Base-by-base conservation (phyloP, 1,284 basidiomycete genomes). In the Polyporus tsugae region DNA sequence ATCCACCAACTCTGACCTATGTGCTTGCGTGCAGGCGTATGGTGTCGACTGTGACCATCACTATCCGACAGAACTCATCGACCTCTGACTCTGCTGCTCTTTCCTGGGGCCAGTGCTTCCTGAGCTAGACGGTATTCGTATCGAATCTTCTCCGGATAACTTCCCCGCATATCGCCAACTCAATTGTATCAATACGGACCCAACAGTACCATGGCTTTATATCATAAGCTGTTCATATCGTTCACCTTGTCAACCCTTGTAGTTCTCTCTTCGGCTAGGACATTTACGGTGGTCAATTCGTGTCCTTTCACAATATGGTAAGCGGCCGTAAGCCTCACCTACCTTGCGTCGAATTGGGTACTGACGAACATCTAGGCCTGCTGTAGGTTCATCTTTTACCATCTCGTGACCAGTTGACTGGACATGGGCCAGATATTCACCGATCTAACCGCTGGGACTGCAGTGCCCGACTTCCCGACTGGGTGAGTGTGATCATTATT, bases 271-370 rank as follows among this genome's bases (percentile, higher is more conserved):
- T 38, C 35, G 9, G 33, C 55, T 7, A 58, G 76, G 9, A 75
- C 74, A 5, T 80, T 81, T 68, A 81, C 79, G 0, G 77, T 81
- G 2, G 61, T 72, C 35, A 81, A 81, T 58, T 64, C 72, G 11
- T 81, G 80, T 65, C 71, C 79, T 0, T 81, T 79, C 65, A 81
- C 79, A 19, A 77, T 81, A 62, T 81, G 80, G 80, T 77, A 66
- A n/a, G n/a, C n/a, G n/a, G n/a, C n/a, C n/a, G n/a, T n/a, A n/a
- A 36, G 78, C 72, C 19, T 49, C 4, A 2, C 22, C 59, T 9
- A 15, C 7, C n/a, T 46, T 39, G 42, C n/a, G 39, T 53, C 2
- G 11, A 6, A 22, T 9, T n/a, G 33, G 65, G 4, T 58, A 29
- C 42, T 49, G 60, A 42, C 10, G n/a, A 44, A 0, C 13, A 13